Evolutionary conservation across 1,284 basidiomycete species (phyloP), one percentile per base, ranked within the genome.

Genomic region (Fistulina hepatica): DNA sequence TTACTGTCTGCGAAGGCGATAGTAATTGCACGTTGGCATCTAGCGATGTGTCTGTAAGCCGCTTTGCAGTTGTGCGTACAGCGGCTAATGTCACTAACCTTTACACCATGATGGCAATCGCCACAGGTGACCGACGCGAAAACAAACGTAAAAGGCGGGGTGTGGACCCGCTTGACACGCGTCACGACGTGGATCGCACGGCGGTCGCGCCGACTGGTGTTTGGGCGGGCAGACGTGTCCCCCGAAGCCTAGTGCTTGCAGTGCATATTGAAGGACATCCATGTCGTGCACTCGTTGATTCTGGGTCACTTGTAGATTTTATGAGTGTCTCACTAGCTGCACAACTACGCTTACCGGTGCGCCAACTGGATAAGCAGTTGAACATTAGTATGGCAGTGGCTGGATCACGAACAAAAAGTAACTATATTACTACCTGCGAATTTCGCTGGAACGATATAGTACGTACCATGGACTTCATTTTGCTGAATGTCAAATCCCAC

Each of bases 401-500:
- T 16, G 27, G 27, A n/a, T 30, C 27, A 16, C 27, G 27, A 12
- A 13, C 27, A 6, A 30, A 30, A 30, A 13, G 27, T 30, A 30
- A 30, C n/a, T 30, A 13, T n/a, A 7, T 6, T 30, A 30, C 27
- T 7, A 13, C 27, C 17, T 12, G n/a, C 6, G 20, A 24, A 16
- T 30, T 30, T 30, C n/a, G 17, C n/a, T 30, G 27, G 27, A n/a
- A n/a, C n/a, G n/a, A n/a, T n/a, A n/a, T n/a, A n/a, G n/a, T n/a
- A n/a, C n/a, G n/a, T n/a, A n/a, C n/a, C n/a, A n/a, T n/a, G n/a
- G n/a, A n/a, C 30, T 44, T 41, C 42, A 25, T 34, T 28, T 37
- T 44, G 20, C 32, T 35, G 12, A 44, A 44, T 22, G 24, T 44
- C 25, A 26, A 31, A 12, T 36, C 31, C 15, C 40, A 65, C 38